phyloP scores from a whole-genome alignment of 2,329 filamentous ascomycete species.

The Curvularia sp. region DNA sequence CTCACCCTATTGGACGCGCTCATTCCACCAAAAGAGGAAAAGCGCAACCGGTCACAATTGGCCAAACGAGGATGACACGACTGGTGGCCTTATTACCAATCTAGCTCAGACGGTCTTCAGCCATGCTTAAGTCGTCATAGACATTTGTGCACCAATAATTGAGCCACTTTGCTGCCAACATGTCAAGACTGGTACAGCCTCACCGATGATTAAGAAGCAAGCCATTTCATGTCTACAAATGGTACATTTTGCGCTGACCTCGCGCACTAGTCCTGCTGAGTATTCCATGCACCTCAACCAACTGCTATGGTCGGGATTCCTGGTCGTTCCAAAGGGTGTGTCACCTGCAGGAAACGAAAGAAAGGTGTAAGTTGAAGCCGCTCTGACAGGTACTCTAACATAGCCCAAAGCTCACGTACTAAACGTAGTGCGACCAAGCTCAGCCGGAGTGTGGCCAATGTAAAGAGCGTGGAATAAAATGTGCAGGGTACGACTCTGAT shows the following conservation, averaged over 20 bases:
- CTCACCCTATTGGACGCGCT: constrained; percentile 9
- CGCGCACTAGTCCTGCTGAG: constrained; percentile 3
- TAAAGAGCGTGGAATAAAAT: constrained; percentile 62
- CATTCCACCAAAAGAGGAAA: constrained; percentile 16
- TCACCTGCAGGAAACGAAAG: constrained; percentile 52
- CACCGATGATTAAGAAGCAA: constrained; percentile 2
- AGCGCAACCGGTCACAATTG: not conserved
- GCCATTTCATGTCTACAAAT: constrained; percentile 18
- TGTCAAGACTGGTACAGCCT: not conserved
- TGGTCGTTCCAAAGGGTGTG: constrained; percentile 45
- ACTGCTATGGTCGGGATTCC: constrained; percentile 34
- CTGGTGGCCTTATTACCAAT: not conserved
- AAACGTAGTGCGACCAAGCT: constrained; percentile 65
- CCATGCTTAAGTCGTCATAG: constrained; percentile 14
- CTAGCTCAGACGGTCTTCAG: not conserved
- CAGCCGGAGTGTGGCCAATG: constrained; percentile 68
- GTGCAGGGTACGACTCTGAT: constrained; percentile 69
- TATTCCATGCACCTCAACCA: not conserved
- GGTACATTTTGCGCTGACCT: constrained; percentile 29
- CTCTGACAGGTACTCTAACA: not conserved
- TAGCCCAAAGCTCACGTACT: constrained; percentile 4
- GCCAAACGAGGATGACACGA: not conserved
- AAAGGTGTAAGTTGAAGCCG: constrained; percentile 59
- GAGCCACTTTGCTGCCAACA: not conserved
- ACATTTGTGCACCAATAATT: constrained; percentile 12